A percentile compares a stretch with the other conserved stretches of the same genome.
These are phyloP conservation scores for Mycena sanguinolenta DNA, from an alignment of 768 basidiomycete species.

Conservation along the genomic window DNA sequence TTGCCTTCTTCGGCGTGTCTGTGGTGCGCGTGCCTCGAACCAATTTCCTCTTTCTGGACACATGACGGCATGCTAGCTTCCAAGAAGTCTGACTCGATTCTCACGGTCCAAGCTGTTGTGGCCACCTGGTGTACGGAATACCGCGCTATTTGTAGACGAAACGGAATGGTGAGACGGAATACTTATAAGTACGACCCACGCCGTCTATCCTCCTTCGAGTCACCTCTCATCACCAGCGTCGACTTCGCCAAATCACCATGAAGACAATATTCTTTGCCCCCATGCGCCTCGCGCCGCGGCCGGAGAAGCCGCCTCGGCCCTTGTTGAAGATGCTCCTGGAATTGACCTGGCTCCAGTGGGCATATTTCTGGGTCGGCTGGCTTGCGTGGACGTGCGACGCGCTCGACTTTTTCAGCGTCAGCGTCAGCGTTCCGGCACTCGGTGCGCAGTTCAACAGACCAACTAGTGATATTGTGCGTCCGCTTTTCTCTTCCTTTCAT, in stretches of 20 bases:
- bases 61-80: slow-evolving; percentile 12
- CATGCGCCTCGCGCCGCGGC: slow-evolving; percentile 23
- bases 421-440: slow-evolving; percentile 66
- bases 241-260: slow-evolving; percentile 10
- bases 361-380: slow-evolving; percentile 56
- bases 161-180: slow-evolving; percentile 2
- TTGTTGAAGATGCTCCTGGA: slow-evolving; percentile 19
- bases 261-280: slow-evolving; percentile 27
- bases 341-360: slow-evolving; percentile 33
- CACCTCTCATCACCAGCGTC: background rate
- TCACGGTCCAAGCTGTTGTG: slow-evolving; percentile 13
- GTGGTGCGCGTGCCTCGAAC: too few relatives aligned
- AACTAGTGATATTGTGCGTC: slow-evolving; percentile 57
- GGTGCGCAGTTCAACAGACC: slow-evolving; percentile 60
- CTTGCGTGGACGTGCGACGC: slow-evolving; percentile 91
- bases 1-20: too few relatives aligned
- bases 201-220: slow-evolving; percentile 1
- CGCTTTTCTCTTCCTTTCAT: slow-evolving; percentile 7
- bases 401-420: slow-evolving; percentile 88
- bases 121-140: slow-evolving; percentile 7
- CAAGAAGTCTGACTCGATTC: slow-evolving; percentile 7
- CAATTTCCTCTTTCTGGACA: slow-evolving; percentile 18
- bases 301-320: slow-evolving; percentile 22
- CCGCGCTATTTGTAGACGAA: slow-evolving; percentile 21
- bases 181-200: slow-evolving; percentile 21